Base-by-base conservation (phyloP, 805 yeast genomes). In the Kluyveromyces nonfermentans region DNA sequence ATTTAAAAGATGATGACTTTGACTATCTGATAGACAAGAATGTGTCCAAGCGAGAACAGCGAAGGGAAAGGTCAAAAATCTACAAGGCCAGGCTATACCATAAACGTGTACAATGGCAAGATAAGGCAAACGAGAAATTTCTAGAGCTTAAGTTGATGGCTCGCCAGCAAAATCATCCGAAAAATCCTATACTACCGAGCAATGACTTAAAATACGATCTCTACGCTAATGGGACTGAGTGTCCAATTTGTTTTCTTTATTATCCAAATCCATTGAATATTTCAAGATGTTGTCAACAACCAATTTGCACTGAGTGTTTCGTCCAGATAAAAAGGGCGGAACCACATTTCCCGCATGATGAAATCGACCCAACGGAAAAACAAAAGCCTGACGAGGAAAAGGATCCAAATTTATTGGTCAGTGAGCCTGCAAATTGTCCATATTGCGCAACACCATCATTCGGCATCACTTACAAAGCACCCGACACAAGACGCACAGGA, bases 271-370 rank as follows among this genome's bases (percentile, higher is more conserved):
- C 78, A 53, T 63, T 89, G 48, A 93, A 93, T 65, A 62, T 74
- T 42, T 82, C 95, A 7, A 72, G 95, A 37, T 90, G 98, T 63
- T 90, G 98, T 62, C 75, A 76, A 40, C 97, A 90, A 61, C 89
- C 95, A 1, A 88, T 90, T 17, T 93, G 98, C 65, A 75, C 96
- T 1, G 97, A 90, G 64, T 90, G 98, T 60, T 93, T 90, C 73
- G 97, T 90, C 9, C 97, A 90, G 63, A 88, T 90, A 60, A 87
- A 85, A 62, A 74, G 98, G 42, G 53, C 54, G 0, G 95, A 86
- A 9, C 97, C 98, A 0, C 97, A 90, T 64, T 86, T 88, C 30
- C 96, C 96, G 1, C 94, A 87, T 57, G 90, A 82, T 50, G 78
- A 73, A 40, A 48, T 52, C 1, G 61, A 57, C 32, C 60, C 59